Percentiles rank a stretch among this genome's conserved stretches.
These are phyloP conservation scores for Oryza officinalis DNA, from an alignment of 176 grass and related monocot species.

Conservation along the genomic window DNA sequence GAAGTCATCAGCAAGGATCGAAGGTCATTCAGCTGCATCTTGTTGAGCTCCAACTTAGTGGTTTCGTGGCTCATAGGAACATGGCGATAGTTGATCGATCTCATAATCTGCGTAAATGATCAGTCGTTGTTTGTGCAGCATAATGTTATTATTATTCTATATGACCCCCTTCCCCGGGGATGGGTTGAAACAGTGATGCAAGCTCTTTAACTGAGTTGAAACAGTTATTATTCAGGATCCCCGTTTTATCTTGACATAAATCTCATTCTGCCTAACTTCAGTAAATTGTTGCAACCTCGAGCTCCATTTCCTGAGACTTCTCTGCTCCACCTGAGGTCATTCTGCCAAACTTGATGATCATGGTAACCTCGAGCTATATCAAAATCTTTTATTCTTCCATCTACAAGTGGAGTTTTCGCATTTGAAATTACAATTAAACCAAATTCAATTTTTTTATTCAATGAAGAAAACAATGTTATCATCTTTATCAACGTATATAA, in stretches of 20 bases:
- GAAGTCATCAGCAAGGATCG: conserved; percentile 16
- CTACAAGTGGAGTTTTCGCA: too few species aligned
- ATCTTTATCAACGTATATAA: too few species aligned
- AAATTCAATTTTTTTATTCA: too few species aligned
- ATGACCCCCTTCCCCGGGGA: not conserved
- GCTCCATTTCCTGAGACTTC: too few species aligned
- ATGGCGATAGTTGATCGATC: not conserved
- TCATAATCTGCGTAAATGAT: not conserved
- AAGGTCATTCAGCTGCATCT: not conserved
- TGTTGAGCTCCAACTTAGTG: not conserved
- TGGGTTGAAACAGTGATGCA: not conserved
- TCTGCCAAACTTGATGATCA: too few species aligned
- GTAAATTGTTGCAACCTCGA: not conserved
- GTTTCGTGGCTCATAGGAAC: not conserved
- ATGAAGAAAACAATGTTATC: too few species aligned
- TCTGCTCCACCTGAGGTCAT: too few species aligned
- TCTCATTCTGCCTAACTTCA: not conserved
- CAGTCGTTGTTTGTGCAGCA: not conserved
- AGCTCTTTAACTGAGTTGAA: conserved; percentile 29
- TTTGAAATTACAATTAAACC: too few species aligned
- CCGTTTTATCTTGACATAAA: not conserved
- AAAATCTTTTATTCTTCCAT: too few species aligned
- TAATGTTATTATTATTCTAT: not conserved
- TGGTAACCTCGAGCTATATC: too few species aligned
- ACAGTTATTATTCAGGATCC: too few species aligned